Evolutionary conservation across 768 basidiomycete genomes (phyloP), one percentile per base, ranked within the genome.

Genomic region (Crassisporium funariophilum): DNA sequence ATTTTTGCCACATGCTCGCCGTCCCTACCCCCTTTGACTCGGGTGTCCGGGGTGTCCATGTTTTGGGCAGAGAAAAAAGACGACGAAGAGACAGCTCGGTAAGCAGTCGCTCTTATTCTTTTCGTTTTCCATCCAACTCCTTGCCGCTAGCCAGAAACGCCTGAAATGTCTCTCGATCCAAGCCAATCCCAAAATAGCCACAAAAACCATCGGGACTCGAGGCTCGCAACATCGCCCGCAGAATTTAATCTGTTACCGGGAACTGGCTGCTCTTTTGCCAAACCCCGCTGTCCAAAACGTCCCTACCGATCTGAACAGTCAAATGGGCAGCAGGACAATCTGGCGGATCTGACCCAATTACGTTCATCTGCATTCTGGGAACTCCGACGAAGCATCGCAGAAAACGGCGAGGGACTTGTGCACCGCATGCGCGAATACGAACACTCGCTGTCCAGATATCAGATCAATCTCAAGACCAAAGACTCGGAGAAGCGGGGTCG

Each of bases 351-450:
- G 21, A 47, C 44, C 24, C 53, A 50, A 27, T 34, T 55, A 39
- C 79, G 81, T 46, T 80, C 84, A 0, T 72, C 71, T 46, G 86
- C 87, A 4, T 86, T 86, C 49, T 74, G 75, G 64, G 83, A 86
- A 53, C 75, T 89, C 29, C 80, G 74, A 35, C 72, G 75, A 56
- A 85, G 78, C 51, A 73, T 88, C 16, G 72, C 73, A 21, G 79
- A 86, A 54, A 81, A 71, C 52, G 84, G 83, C 15, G 85, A 88
- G 54, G 79, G 82, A 5, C 74, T 88, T 38, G 75, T 89, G 10
- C 77, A 72, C 46, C 81, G 83, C 41, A 88, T 89, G 86, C 83
- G 83, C 45, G 81, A 86, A 53, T 84, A 82, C 59, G 86, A 88
- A 62, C 65, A 72, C 39, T 71, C 73, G 19, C 71, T 80, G 45